These are phyloP conservation scores for Ophiostoma australiae DNA, from an alignment of 2,329 filamentous ascomycete species.

Conservation along the genomic window DNA sequence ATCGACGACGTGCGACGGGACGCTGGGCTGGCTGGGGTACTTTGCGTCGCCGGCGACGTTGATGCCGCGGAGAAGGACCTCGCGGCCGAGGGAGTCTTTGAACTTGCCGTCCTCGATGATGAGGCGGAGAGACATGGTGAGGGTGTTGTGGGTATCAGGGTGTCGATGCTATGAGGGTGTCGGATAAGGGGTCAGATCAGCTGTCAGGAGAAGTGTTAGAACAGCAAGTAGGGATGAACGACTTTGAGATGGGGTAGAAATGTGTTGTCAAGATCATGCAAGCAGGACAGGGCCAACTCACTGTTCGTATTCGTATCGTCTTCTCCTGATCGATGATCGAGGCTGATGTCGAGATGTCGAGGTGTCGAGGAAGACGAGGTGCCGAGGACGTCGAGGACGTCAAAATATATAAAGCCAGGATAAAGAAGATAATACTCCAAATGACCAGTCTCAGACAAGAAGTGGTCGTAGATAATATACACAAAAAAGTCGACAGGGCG, in stretches of 20 bases:
- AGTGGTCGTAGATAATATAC: not conserved
- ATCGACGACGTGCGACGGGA: conserved; percentile 71
- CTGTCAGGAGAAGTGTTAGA: not conserved
- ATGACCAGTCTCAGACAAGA: not conserved
- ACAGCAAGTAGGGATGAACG: not conserved
- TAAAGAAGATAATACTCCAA: too few species aligned
- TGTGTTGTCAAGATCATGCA: not conserved
- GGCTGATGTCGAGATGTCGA: not conserved
- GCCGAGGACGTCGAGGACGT: too few species aligned
- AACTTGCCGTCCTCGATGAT: conserved; percentile 82
- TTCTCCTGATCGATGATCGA: not conserved
- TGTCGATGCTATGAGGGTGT: not conserved
- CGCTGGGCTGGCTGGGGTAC: conserved; percentile 72
- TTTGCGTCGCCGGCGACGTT: conserved; percentile 91
- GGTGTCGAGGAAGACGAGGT: not conserved
- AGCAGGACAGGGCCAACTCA: not conserved
- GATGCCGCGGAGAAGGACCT: conserved; percentile 87
- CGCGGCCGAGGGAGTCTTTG: conserved; percentile 72
- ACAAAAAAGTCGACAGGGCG: not conserved
- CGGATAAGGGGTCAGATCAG: not conserved
- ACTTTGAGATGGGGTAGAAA: not conserved
- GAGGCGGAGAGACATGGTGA: conserved; percentile 67
- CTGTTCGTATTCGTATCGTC: not conserved
- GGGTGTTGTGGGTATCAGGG: not conserved
- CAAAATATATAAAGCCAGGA: not conserved